A percentile compares a stretch with the other conserved stretches of the same genome.
Evolutionary conservation across 2,329 filamentous ascomycete species (phyloP).

Genomic region (Celoporthe dispersa): DNA sequence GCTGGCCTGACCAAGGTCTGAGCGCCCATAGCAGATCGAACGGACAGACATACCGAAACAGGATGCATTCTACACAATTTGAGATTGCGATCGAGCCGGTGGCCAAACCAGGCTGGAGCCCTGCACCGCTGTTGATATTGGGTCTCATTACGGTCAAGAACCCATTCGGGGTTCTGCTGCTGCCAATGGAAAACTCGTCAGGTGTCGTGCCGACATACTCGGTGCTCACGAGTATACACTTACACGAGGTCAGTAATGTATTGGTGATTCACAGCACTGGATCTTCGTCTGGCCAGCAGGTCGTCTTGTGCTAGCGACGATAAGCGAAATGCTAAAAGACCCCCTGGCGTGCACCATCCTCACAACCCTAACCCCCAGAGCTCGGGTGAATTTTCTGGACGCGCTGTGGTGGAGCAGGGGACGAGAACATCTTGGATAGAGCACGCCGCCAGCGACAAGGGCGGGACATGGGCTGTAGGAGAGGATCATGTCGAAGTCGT

Average conservation of each 20-base stretch:
- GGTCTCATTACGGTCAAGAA: background rate
- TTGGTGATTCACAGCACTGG: background rate
- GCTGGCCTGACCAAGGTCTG: background rate
- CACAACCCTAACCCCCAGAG: conserved; percentile 4
- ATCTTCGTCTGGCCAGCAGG: background rate
- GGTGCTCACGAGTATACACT: background rate
- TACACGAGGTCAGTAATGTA: no score
- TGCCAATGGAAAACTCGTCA: background rate
- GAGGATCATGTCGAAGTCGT: conserved; percentile 58
- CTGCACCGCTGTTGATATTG: background rate
- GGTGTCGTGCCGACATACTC: background rate
- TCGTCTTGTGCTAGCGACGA: background rate
- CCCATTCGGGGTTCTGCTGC: background rate
- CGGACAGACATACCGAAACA: background rate
- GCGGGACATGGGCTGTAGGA: conserved; percentile 20
- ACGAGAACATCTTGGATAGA: background rate
- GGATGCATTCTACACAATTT: background rate
- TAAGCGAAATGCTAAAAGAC: background rate
- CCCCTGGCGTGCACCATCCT: background rate
- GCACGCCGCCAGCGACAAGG: conserved; percentile 11
- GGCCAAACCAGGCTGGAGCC: background rate
- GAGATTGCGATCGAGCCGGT: background rate
- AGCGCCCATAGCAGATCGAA: background rate
- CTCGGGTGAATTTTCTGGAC: background rate
- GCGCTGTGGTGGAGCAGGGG: background rate